Base-by-base conservation (phyloP, 805 yeast species). In the Candida gorgasii region DNA sequence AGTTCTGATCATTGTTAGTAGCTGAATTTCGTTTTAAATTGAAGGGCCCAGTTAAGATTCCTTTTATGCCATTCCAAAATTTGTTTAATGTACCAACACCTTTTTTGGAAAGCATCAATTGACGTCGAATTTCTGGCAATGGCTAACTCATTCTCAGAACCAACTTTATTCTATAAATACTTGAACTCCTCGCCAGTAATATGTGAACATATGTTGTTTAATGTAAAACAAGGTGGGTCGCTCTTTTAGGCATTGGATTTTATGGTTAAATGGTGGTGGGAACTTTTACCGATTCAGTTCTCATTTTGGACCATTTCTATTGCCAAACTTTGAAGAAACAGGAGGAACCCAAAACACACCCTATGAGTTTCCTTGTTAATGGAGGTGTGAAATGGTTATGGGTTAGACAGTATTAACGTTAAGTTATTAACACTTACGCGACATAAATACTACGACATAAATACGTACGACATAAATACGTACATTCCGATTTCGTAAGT, bases 371-470 rank as follows among this genome's bases (percentile, higher is more conserved):
- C 15, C 33, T 30, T 13, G 33, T 13, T 30, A 30, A 30, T 30
- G 33, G 33, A 30, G 33, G 33, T 30, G 33, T 30, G 33, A 30
- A 30, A 30, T 30, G 33, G n/a, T n/a, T n/a, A n/a, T n/a, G n/a
- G n/a, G n/a, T n/a, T n/a, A n/a, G n/a, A n/a, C n/a, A n/a, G n/a
- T n/a, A n/a, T n/a, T n/a, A n/a, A n/a, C n/a, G n/a, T n/a, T n/a
- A n/a, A n/a, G n/a, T n/a, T n/a, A n/a, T n/a, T n/a, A n/a, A n/a
- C n/a, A n/a, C n/a, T n/a, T n/a, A n/a, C n/a, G n/a, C n/a, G n/a
- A n/a, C n/a, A n/a, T n/a, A n/a, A n/a, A n/a, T n/a, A n/a, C n/a
- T n/a, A n/a, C n/a, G n/a, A n/a, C n/a, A n/a, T n/a, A n/a, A n/a
- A n/a, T n/a, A n/a, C n/a, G n/a, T n/a, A n/a, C n/a, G n/a, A n/a